Evolutionary conservation across 2,329 filamentous ascomycete species (phyloP).

Genomic region (Fonsecaea multimorphosa): DNA sequence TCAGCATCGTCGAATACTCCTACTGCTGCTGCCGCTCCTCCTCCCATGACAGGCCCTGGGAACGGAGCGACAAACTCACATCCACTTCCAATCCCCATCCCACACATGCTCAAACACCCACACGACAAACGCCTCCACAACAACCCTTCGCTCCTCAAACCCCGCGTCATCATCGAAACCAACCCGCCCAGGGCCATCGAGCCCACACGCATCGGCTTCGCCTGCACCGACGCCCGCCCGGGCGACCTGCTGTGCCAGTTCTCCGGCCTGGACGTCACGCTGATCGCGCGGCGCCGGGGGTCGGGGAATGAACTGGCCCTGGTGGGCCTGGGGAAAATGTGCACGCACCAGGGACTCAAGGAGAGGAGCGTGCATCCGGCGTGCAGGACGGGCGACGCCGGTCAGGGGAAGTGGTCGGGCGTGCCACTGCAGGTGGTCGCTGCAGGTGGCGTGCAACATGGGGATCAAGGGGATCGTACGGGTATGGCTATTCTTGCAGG

Average conservation of each 20-base stretch:
- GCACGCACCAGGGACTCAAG: conserved; percentile 24
- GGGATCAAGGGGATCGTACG: no score
- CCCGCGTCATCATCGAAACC: conserved; percentile 35
- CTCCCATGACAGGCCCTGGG: no score
- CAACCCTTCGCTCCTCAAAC: conserved; percentile 26
- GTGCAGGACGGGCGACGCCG: background rate
- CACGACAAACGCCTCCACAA: conserved; percentile 32
- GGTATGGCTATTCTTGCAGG: no score
- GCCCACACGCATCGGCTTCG: conserved; percentile 34
- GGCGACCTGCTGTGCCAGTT: conserved; percentile 37
- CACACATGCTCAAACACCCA: conserved; percentile 23
- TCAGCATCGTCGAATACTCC: background rate
- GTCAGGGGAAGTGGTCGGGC: conserved; percentile 13
- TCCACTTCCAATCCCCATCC: conserved; percentile 20
- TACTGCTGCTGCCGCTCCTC: background rate
- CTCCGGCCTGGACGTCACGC: conserved; percentile 30
- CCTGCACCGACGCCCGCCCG: conserved; percentile 30
- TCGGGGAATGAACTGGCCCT: conserved; percentile 21
- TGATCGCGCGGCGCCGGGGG: conserved; percentile 31
- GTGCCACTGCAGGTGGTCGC: background rate
- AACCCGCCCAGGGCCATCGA: conserved; percentile 18
- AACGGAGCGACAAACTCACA: background rate
- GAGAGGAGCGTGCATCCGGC: conserved; percentile 29
- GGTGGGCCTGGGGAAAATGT: conserved; percentile 34
- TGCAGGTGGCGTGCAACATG: background rate